A percentile compares a stretch with the other conserved stretches of the same genome.
phyloP scores from a whole-genome alignment of 805 yeast genomes.

The Saccharomycopsis capsularis region DNA sequence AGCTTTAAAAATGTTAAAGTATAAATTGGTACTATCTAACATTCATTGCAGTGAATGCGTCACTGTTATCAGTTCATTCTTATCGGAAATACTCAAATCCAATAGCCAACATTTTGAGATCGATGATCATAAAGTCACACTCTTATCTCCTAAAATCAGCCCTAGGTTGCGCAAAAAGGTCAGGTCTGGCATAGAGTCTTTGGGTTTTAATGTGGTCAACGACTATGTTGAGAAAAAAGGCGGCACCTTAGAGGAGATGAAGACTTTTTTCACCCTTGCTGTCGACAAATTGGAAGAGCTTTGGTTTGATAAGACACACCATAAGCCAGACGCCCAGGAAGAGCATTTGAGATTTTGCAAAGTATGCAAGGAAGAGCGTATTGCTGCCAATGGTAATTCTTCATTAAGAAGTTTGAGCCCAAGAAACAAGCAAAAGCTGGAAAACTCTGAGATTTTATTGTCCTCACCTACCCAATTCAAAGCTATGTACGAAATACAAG shows the following conservation, averaged over 20 bases:
- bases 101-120: not conserved
- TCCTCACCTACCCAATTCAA: constrained; percentile 26
- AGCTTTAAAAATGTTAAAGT: not conserved
- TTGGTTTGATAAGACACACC: not conserved
- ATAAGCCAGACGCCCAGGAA: not conserved
- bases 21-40: not conserved
- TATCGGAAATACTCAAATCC: not conserved
- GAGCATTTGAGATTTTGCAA: not conserved
- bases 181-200: not conserved
- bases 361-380: not conserved
- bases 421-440: not conserved
- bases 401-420: not conserved
- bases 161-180: not conserved
- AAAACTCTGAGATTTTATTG: constrained; percentile 22
- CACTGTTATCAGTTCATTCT: not conserved
- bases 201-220: not conserved
- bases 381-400: not conserved
- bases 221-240: not conserved
- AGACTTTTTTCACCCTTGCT: too few species aligned
- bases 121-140: not conserved
- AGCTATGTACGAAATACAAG: constrained; percentile 32
- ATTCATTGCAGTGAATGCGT: constrained; percentile 16
- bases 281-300: too few species aligned
- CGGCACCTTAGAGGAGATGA: too few species aligned
- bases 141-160: not conserved